Percentiles rank a stretch among this genome's conserved stretches.
These are phyloP conservation scores for Zoysia pacifica DNA, from an alignment of 176 grass and related monocot genomes.

Conservation along the genomic window DNA sequence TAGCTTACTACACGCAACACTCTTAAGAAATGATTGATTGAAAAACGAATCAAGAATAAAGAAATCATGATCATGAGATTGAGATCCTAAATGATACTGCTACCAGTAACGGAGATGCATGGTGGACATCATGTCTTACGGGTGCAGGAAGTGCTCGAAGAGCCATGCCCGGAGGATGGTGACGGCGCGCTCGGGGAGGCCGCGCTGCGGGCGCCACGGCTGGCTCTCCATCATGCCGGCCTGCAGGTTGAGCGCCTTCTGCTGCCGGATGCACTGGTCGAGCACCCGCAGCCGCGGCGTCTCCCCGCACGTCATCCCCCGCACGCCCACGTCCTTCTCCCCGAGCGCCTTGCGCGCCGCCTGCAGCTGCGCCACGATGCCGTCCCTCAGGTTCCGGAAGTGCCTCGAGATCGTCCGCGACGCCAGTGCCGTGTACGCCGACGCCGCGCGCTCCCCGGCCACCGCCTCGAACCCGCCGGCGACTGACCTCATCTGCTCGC, in stretches of 20 bases:
- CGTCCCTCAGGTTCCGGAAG: conserved; percentile 75
- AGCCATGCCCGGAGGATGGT: conserved; percentile 90
- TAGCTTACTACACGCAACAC: neutral
- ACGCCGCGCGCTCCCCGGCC: conserved; percentile 60
- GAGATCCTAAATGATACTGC: too few species aligned
- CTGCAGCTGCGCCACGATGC: conserved; percentile 66
- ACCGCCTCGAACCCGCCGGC: conserved; percentile 71
- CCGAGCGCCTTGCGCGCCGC: conserved; percentile 60
- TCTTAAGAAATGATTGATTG: neutral
- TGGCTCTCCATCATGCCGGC: conserved; percentile 68
- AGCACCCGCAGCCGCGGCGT: conserved; percentile 74
- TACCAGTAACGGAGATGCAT: too few species aligned
- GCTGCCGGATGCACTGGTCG: conserved; percentile 88
- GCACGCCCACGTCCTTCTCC: conserved; percentile 62
- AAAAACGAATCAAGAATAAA: too few species aligned
- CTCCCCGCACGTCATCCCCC: conserved; percentile 59
- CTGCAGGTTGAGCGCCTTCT: conserved; percentile 55
- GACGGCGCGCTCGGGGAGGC: conserved; percentile 79
- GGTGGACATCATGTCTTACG: conserved; percentile 38
- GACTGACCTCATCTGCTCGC: conserved; percentile 74
- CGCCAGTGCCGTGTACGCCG: conserved; percentile 71
- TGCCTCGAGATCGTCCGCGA: conserved; percentile 79
- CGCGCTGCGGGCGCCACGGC: conserved; percentile 81
- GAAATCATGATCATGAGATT: too few species aligned
- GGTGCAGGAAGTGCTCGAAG: conserved; percentile 93